phyloP scores from a whole-genome alignment of 2,329 filamentous ascomycete genomes.

The Fusarium circinatum region DNA sequence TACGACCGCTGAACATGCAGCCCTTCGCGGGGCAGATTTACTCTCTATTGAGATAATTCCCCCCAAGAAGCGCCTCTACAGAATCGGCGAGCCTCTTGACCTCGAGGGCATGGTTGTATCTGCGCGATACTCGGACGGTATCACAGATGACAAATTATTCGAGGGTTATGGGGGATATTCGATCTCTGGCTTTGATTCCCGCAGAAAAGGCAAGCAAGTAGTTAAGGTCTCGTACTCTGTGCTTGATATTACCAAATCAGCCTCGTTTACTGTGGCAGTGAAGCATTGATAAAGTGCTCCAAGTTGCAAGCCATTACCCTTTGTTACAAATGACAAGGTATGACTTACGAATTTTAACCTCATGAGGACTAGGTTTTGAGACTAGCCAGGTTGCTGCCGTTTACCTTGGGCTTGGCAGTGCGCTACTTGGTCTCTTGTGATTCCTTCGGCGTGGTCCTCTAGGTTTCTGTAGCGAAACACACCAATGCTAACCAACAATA shows the following conservation, averaged over 20 bases:
- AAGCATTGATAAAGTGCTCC: no score
- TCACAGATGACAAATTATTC: neutral
- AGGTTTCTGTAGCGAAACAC: no score
- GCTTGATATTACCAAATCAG: neutral
- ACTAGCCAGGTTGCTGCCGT: no score
- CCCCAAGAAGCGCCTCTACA: neutral
- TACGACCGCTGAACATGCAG: neutral
- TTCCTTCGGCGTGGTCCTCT: no score
- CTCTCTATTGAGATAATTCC: neutral
- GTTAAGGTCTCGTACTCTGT: neutral
- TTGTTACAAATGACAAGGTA: no score
- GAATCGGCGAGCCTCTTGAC: neutral
- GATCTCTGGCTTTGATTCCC: neutral
- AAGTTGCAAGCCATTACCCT: no score
- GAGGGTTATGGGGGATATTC: neutral
- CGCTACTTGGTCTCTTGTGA: no score
- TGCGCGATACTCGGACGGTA: neutral
- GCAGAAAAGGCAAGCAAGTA: neutral
- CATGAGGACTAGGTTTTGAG: no score
- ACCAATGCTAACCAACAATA: no score
- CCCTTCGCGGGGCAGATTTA: neutral
- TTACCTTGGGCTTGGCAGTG: no score
- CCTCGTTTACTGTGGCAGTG: neutral
- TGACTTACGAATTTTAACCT: no score
- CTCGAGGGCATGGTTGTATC: neutral